Conservation (phyloP, 2,329 filamentous ascomycete genomes). For the Trichoderma breve region DNA sequence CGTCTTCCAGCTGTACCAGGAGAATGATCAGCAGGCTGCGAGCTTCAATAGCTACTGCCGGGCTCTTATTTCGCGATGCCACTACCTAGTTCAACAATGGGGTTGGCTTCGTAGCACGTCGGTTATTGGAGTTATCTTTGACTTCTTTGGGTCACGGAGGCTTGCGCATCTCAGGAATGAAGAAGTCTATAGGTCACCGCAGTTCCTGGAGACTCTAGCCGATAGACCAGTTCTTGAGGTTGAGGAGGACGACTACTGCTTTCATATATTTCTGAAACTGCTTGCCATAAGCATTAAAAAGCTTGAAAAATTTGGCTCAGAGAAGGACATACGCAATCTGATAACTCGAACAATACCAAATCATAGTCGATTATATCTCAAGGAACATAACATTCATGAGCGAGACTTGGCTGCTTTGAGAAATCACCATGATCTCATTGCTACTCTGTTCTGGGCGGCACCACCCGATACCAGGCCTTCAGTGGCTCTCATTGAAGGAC, state of each 20-base stretch:
- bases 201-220: conserved; percentile 58
- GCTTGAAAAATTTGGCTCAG: conserved; percentile 45
- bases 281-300: conserved; percentile 56
- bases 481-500: conserved; percentile 54
- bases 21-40: conserved; percentile 53
- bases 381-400: conserved; percentile 59
- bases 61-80: conserved; percentile 58
- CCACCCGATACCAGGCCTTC: conserved; percentile 54
- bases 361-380: conserved; percentile 62
- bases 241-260: conserved; percentile 58
- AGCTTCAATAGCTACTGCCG: conserved; percentile 66
- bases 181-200: conserved; percentile 58
- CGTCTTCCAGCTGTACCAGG: conserved; percentile 58
- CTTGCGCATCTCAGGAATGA: conserved; percentile 64
- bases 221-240: conserved; percentile 47
- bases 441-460: conserved; percentile 63
- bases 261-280: conserved; percentile 66
- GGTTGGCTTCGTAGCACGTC: conserved; percentile 59
- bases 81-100: conserved; percentile 64
- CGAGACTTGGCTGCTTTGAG: conserved; percentile 62
- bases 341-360: conserved; percentile 63
- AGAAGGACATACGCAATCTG: conserved; percentile 60
- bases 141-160: conserved; percentile 64
- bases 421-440: conserved; percentile 68
- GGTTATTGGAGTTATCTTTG: conserved; percentile 61